These are phyloP conservation scores for Phaffomyces opuntiae DNA, from an alignment of 805 yeast species.

Conservation along the genomic window DNA sequence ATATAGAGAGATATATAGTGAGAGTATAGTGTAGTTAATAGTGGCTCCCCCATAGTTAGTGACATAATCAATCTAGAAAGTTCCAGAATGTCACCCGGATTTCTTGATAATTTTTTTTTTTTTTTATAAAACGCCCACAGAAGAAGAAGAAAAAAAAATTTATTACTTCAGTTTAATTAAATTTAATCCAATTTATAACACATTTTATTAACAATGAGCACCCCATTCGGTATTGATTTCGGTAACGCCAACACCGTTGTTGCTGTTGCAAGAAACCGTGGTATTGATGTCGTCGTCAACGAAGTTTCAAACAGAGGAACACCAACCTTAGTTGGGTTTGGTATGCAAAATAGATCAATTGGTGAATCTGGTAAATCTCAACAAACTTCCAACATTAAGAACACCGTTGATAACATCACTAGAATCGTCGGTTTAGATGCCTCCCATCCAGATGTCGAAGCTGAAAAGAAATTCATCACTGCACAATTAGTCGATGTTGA, in stretches of 20 bases:
- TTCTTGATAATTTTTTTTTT: no score
- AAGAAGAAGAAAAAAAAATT: no score
- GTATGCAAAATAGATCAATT: constrained; percentile 77
- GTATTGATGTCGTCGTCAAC: constrained; percentile 95
- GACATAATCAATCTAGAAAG: no score
- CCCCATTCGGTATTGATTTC: constrained; percentile 96
- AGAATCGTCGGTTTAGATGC: constrained; percentile 79
- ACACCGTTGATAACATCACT: constrained; percentile 92
- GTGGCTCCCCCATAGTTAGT: no score
- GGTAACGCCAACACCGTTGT: constrained; percentile 92
- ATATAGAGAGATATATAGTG: not conserved
- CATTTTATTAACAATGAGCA: constrained; percentile 52
- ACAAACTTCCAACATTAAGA: constrained; percentile 93
- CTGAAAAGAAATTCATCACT: constrained; percentile 70
- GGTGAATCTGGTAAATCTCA: constrained; percentile 97
- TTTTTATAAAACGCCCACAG: no score
- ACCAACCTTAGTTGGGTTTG: constrained; percentile 89
- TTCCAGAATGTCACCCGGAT: no score
- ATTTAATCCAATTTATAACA: not conserved
- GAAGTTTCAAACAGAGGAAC: constrained; percentile 98
- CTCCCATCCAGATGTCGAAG: constrained; percentile 68
- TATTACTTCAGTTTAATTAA: not conserved
- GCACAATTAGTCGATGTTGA: constrained; percentile 65
- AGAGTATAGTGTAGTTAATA: no score
- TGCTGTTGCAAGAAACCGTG: constrained; percentile 97